phyloP scores from a whole-genome alignment of 441 rosid species.

The Theobroma grandiflorum region DNA sequence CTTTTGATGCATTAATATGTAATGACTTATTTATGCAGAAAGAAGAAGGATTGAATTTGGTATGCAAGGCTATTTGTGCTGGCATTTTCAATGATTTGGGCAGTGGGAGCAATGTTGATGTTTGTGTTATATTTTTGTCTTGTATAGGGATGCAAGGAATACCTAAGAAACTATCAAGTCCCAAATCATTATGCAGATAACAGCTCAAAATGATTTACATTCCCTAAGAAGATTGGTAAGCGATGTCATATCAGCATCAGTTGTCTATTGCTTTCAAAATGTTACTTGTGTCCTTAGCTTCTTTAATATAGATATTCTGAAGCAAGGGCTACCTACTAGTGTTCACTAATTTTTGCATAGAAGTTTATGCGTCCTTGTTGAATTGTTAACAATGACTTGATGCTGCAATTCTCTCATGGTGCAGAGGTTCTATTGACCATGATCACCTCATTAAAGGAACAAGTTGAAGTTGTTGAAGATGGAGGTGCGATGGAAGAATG shows the following conservation, averaged over 20 bases:
- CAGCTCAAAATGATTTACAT: constrained; percentile 69
- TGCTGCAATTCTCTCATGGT: background rate
- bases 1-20: background rate
- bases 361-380: background rate
- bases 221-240: constrained; percentile 84
- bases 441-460: constrained; percentile 68
- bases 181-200: constrained; percentile 84
- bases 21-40: constrained; percentile 47
- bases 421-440: constrained; percentile 80
- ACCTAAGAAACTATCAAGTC: constrained; percentile 80
- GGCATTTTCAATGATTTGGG: constrained; percentile 96
- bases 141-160: constrained; percentile 84
- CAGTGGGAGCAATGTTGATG: constrained; percentile 97
- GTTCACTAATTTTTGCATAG: background rate
- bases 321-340: background rate
- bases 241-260: constrained; percentile 1
- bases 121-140: constrained; percentile 91
- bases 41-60: constrained; percentile 86
- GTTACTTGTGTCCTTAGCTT: background rate
- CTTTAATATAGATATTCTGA: background rate
- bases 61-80: constrained; percentile 83
- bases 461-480: constrained; percentile 54
- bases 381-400: background rate
- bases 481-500: constrained; percentile 75
- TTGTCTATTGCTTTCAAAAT: background rate